Base-by-base conservation (phyloP, 1,284 basidiomycete species). In the Vanrija humicola region DNA sequence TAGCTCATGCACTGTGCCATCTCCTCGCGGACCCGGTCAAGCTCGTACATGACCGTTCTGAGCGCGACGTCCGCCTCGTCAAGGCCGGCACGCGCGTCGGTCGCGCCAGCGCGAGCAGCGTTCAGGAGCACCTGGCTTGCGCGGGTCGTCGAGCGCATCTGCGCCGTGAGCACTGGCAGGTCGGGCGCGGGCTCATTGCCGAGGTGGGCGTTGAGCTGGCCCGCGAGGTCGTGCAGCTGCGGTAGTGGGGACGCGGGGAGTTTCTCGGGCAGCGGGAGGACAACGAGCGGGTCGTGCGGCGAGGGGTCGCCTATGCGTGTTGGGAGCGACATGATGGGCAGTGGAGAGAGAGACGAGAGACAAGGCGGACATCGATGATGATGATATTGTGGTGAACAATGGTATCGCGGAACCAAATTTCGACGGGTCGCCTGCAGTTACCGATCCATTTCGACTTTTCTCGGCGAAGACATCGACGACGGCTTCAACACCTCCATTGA, bases 31-130 rank as follows among this genome's bases (percentile, higher is more conserved):
- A 73, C 66, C 43, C 67, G 56, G 9, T 66, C 65, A 16, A 67
- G 52, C 61, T 75, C 73, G 52, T 75, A 75, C 55, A 69, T 67
- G 18, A 66, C 66, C 23, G 64, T 66, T 16, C 69, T 46, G 23
- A 73, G 54, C 12, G 58, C 61, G 8, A 67, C 68, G 53, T 73
- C 73, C 3, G 61, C 64, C 16, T 50, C 47, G 53, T 75, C 72
- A 21, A 75, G 53, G 43, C 53, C 53, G 9, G 55, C 61, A 16
- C 73, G 54, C 29, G 65, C 67, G 23, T 69, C 58, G 1, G 69
- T 63, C 0, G 63, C 62, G 3, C 61, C 63, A 0, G 58, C 43
- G 5, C 73, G 52, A 2, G 65, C 64, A 16, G 70, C 67, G 53
- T 75, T 75, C 23, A 72, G 21, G 16, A 69, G 50, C 0, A 64